Evolutionary conservation across 768 basidiomycete genomes (phyloP), one percentile per base, ranked within the genome.

Genomic region (Macrolepiota dolichaula): DNA sequence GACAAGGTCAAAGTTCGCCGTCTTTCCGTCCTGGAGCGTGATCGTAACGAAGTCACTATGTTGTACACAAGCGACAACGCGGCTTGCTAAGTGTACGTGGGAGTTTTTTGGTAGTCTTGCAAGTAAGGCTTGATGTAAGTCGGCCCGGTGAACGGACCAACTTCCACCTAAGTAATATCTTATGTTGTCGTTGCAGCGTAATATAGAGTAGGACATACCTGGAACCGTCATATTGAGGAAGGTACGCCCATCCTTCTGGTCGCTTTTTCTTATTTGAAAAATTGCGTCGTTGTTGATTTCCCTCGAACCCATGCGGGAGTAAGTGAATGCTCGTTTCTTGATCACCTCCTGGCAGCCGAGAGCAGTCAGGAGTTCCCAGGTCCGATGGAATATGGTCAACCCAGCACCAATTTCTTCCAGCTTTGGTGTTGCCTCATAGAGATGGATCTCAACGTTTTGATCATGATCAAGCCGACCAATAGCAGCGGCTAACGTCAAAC

Each of bases 1-100:
- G 42, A 87, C 73, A 6, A 86, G 51, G 64, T 86, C 83, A 62
- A 81, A 85, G 9, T 69, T 69, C 3, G 81, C 76, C 1, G 68
- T 74, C 1, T 75, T 70, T 10, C 81, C 82, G 55, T 86, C 80
- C 15, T 71, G 57, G 64, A 87, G 86, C 72, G 57, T 5, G 27
- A 76, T 61, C 71, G 72, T 29, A 36, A 70, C 52, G 15, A 63
- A 63, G 7, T 55, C 42, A 37, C 52, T 50, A 17, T 60, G 38
- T 55, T 77, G 74, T 5, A 55, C 65, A 62, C 81, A 84, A 0
- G 75, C 74, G 11, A 70, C 65, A 3, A 85, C 73, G 19, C 77
- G 80, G 62, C 79, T 81, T 10, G 74, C 73, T 4, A 76, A 74
- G 55, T 78, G 73, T 6, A 72, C 71, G 17, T 68, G 72, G 62